Evolutionary conservation across 108 stramenopile species (phyloP).

Genomic region (Seminavis robusta): DNA sequence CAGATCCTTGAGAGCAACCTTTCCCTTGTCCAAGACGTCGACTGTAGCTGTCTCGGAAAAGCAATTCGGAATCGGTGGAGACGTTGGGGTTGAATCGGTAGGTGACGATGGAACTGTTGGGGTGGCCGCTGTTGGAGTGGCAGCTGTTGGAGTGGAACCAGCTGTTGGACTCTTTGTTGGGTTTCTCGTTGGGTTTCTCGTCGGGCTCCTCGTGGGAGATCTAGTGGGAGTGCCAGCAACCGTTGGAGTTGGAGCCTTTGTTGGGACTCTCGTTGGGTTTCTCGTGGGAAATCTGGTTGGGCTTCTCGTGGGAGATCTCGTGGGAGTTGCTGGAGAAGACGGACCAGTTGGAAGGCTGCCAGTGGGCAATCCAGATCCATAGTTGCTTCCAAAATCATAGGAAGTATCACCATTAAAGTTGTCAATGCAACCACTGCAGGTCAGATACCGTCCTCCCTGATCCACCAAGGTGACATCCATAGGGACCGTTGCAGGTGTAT

Average conservation of each 20-base stretch:
- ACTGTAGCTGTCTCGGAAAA: not conserved
- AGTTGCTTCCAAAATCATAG: constrained; percentile 15
- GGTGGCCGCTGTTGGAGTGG: too few relatives aligned
- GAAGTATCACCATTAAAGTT: not conserved
- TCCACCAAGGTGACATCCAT: too few relatives aligned
- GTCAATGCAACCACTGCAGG: constrained; percentile 3
- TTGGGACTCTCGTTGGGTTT: not conserved
- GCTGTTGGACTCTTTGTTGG: not conserved
- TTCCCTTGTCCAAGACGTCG: not conserved
- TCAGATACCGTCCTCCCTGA: constrained; percentile 6
- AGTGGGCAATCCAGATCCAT: not conserved
- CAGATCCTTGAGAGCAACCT: constrained; percentile 10
- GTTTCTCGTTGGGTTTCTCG: not conserved
- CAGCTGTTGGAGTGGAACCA: too few relatives aligned
- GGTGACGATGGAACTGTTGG: too few relatives aligned
- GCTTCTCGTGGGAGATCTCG: not conserved
- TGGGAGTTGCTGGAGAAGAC: not conserved
- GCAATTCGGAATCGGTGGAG: too few relatives aligned
- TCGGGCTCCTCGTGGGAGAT: not conserved
- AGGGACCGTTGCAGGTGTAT: not conserved
- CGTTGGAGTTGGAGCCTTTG: too few relatives aligned
- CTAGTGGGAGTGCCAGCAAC: not conserved
- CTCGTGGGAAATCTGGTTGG: not conserved
- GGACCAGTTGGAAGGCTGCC: not conserved
- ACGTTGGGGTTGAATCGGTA: too few relatives aligned